Percentiles rank a stretch among this genome's conserved stretches.
These are phyloP conservation scores for Fistulinella cinereoalba DNA, from an alignment of 1,284 basidiomycete species.

Conservation along the genomic window DNA sequence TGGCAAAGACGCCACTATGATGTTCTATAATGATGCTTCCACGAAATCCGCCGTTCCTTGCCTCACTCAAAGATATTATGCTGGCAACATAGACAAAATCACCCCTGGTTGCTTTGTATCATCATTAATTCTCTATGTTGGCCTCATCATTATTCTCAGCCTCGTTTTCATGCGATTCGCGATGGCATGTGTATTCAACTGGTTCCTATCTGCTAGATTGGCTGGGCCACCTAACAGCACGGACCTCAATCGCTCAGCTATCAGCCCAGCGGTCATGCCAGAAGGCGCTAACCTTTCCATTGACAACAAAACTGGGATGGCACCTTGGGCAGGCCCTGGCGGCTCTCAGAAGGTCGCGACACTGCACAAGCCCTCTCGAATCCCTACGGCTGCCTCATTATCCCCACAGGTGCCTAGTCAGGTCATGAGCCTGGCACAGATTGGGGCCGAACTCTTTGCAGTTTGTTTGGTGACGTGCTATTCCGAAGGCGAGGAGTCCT, in stretches of 20 bases:
- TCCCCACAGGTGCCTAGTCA: slow-evolving; percentile 52
- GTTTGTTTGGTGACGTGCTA: slow-evolving; percentile 97
- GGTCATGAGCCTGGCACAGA: slow-evolving; percentile 80
- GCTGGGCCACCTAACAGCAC: slow-evolving; percentile 69
- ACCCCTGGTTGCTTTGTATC: slow-evolving; percentile 95
- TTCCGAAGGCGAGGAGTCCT: slow-evolving; percentile 92
- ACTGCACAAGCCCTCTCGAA: slow-evolving; percentile 32
- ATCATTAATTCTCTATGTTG: slow-evolving; percentile 86
- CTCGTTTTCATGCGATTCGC: slow-evolving; percentile 90
- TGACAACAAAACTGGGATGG: slow-evolving; percentile 85
- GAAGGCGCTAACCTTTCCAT: slow-evolving; percentile 90
- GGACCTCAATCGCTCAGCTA: slow-evolving; percentile 71
- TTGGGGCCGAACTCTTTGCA: slow-evolving; percentile 91
- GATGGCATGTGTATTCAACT: slow-evolving; percentile 97
- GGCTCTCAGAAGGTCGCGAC: slow-evolving; percentile 49
- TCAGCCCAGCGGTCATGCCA: slow-evolving; percentile 94
- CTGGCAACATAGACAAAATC: slow-evolving; percentile 95
- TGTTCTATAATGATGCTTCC: slow-evolving; percentile 73
- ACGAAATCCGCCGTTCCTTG: slow-evolving; percentile 74
- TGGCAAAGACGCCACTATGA: slow-evolving; percentile 87
- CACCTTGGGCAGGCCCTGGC: slow-evolving; percentile 80
- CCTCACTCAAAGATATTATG: slow-evolving; percentile 80
- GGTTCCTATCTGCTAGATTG: slow-evolving; percentile 85
- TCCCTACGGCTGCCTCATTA: slow-evolving; percentile 46
- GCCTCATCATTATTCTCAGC: slow-evolving; percentile 87